A percentile compares a stretch with the other conserved stretches of the same genome.
Conservation (phyloP, 108 stramenopile genomes). For the Mayamaea pseudoterrestris region DNA sequence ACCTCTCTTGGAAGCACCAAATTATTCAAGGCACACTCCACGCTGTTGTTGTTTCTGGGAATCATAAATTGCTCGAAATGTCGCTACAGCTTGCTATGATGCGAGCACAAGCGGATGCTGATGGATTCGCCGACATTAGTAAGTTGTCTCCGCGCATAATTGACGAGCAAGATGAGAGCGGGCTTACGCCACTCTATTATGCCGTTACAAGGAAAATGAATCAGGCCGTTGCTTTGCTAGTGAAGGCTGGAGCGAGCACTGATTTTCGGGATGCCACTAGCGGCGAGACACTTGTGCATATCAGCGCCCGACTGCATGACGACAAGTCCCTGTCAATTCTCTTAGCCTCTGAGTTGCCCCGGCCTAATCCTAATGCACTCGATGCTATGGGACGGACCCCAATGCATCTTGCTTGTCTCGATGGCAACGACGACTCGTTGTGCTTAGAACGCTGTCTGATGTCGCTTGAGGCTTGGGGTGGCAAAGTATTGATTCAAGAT, state of each 20-base stretch:
- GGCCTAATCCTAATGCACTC: constrained; percentile 51
- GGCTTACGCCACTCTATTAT: constrained; percentile 65
- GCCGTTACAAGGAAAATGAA: constrained; percentile 40
- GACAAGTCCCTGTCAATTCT: constrained; percentile 24
- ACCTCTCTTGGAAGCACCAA: constrained; percentile 56
- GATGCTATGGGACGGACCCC: constrained; percentile 56
- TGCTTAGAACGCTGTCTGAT: constrained; percentile 46
- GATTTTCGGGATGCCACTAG: constrained; percentile 12
- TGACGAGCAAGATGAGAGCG: constrained; percentile 51
- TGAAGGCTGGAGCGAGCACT: constrained; percentile 55
- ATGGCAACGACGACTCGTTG: constrained; percentile 32
- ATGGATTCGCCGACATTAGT: constrained; percentile 5
- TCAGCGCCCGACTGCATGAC: constrained; percentile 47
- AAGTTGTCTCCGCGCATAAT: constrained; percentile 27
- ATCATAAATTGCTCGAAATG: constrained; percentile 31
- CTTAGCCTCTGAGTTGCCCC: constrained; percentile 10
- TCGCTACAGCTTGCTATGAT: constrained; percentile 22
- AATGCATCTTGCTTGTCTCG: constrained; percentile 47
- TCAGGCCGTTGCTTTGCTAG: constrained; percentile 39
- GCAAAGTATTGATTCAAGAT: constrained; percentile 27
- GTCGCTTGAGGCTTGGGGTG: constrained; percentile 52
- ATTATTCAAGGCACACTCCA: constrained; percentile 68
- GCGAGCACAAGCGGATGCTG: background rate
- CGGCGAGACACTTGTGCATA: constrained; percentile 38
- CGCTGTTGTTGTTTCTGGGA: constrained; percentile 56